These are phyloP conservation scores for Aspergillus neotritici DNA, from an alignment of 2,329 filamentous ascomycete species.

Conservation along the genomic window DNA sequence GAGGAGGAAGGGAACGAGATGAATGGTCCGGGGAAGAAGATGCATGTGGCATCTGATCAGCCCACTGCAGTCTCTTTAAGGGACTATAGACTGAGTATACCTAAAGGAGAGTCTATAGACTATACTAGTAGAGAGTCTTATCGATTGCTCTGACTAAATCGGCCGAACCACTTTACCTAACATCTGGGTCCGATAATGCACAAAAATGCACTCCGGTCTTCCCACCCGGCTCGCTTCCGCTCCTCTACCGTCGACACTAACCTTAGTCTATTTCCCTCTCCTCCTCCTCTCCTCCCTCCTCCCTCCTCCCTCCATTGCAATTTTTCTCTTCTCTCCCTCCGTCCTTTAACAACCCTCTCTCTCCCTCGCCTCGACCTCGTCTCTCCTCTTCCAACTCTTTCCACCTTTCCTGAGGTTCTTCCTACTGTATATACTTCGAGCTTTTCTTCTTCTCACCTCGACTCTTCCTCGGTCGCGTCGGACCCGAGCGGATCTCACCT, in stretches of 20 bases:
- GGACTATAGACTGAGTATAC: too few species aligned
- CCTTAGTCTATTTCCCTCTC: constrained; percentile 1
- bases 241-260: neutral
- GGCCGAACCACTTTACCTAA: too few species aligned
- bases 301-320: constrained; percentile 12
- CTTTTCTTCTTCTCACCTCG: neutral
- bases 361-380: neutral
- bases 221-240: constrained; percentile 10
- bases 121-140: too few species aligned
- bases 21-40: constrained; percentile 1
- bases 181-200: too few species aligned
- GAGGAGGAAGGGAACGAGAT: constrained; percentile 2
- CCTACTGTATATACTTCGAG: neutral
- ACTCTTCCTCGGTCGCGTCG: constrained; percentile 21
- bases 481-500: constrained; percentile 23
- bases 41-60: neutral
- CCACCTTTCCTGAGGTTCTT: neutral
- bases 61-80: neutral
- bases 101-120: too few species aligned
- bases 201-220: constrained; percentile 9
- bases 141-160: too few species aligned
- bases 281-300: constrained; percentile 12
- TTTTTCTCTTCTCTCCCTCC: constrained; percentile 10
- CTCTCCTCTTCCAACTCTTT: neutral
- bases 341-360: constrained; percentile 2